These are phyloP conservation scores for Monilinia laxa DNA, from an alignment of 2,329 filamentous ascomycete species.

Conservation along the genomic window DNA sequence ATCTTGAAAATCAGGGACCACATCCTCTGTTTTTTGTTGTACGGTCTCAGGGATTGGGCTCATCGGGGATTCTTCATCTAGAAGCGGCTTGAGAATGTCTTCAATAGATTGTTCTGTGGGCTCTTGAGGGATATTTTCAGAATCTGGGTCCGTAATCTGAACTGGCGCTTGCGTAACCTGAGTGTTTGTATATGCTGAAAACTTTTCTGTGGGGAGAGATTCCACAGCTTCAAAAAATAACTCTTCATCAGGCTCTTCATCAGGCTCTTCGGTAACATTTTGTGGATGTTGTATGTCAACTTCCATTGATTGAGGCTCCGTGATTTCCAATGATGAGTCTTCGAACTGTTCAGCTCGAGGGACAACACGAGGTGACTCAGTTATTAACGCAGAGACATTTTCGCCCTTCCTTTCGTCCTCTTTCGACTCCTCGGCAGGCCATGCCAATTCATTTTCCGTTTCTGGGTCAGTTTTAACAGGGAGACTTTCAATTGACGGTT, in stretches of 20 bases:
- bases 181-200: background rate
- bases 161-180: background rate
- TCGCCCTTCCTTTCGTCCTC: background rate
- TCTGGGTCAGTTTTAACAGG: background rate
- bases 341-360: background rate
- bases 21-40: background rate
- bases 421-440: background rate
- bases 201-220: background rate
- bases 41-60: background rate
- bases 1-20: background rate
- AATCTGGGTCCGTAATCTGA: background rate
- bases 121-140: background rate
- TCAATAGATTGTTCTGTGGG: background rate
- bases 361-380: background rate
- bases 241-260: background rate
- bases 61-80: background rate
- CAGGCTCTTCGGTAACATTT: background rate
- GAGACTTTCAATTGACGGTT: background rate
- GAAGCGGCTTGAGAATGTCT: background rate
- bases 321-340: background rate
- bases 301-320: background rate
- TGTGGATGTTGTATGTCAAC: background rate
- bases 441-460: background rate
- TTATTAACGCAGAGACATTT: background rate
- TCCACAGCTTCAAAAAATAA: constrained; percentile 2